A percentile compares a stretch with the other conserved stretches of the same genome.
Evolutionary conservation across 2,329 filamentous ascomycete genomes (phyloP).

Genomic region (Fusarium proliferatum): DNA sequence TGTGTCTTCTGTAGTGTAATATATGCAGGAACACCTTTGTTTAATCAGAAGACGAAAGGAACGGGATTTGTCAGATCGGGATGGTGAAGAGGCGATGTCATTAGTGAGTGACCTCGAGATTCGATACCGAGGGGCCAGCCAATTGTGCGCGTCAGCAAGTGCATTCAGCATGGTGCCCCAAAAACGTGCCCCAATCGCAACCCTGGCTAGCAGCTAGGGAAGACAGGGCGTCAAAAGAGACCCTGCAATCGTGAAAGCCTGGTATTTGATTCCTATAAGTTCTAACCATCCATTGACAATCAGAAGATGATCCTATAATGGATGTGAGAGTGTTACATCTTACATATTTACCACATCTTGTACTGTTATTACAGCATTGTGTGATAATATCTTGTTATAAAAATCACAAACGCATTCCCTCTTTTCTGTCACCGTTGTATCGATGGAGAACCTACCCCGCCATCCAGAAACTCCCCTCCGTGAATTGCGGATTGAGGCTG

Average conservation of each 20-base stretch:
- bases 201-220: not conserved
- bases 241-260: not conserved
- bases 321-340: not conserved
- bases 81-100: constrained; percentile 18
- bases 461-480: constrained; percentile 3
- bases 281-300: not conserved
- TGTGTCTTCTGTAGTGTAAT: not conserved
- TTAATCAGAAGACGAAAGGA: not conserved
- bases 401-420: not conserved
- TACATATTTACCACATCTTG: too few relatives aligned
- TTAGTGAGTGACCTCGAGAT: constrained; percentile 29
- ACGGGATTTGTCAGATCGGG: constrained; percentile 15
- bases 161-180: constrained; percentile 12
- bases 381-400: too few relatives aligned
- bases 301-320: not conserved
- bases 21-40: not conserved
- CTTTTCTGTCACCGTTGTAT: not conserved
- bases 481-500: not conserved
- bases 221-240: not conserved
- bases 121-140: constrained; percentile 35
- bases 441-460: constrained; percentile 22
- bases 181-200: constrained; percentile 34
- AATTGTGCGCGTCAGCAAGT: constrained; percentile 45
- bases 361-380: not conserved
- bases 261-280: not conserved